These are phyloP conservation scores for Parathielavia appendiculata DNA, from an alignment of 495 filamentous ascomycete species.

Conservation along the genomic window DNA sequence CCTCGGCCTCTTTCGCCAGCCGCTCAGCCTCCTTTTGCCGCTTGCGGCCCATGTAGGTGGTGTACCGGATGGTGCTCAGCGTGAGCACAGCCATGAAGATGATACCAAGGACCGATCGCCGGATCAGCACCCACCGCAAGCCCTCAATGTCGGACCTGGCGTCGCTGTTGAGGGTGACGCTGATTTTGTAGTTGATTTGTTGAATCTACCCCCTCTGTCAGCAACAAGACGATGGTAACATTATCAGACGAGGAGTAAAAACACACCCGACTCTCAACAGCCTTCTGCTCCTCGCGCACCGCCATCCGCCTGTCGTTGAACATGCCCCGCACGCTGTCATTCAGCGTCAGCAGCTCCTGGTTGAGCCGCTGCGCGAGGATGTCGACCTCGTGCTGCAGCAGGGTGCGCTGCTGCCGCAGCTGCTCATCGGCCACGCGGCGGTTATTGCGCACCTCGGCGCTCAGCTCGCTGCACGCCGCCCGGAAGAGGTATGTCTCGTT, in stretches of 20 bases:
- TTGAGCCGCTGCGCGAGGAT: slow-evolving; percentile 75
- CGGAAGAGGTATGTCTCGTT: slow-evolving; percentile 92
- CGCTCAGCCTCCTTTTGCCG: slow-evolving; percentile 37
- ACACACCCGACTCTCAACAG: slow-evolving; percentile 65
- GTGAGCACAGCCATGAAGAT: slow-evolving; percentile 50
- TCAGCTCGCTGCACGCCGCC: slow-evolving; percentile 88
- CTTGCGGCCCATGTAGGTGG: slow-evolving; percentile 42
- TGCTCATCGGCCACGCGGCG: slow-evolving; percentile 59
- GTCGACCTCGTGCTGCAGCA: slow-evolving; percentile 90
- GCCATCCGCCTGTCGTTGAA: slow-evolving; percentile 96
- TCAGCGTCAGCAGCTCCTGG: slow-evolving; percentile 71
- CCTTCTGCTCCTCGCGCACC: slow-evolving; percentile 76
- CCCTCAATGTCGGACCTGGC: slow-evolving; percentile 86
- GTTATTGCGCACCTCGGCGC: slow-evolving; percentile 66
- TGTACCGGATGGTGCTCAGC: slow-evolving; percentile 46
- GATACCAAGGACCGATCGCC: slow-evolving; percentile 79
- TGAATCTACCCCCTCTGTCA: slow-evolving; percentile 55
- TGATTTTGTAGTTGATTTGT: slow-evolving; percentile 91
- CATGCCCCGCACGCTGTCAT: slow-evolving; percentile 89
- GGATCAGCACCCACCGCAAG: slow-evolving; percentile 82
- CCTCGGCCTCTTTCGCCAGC: slow-evolving; percentile 30
- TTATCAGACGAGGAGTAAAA: too few relatives aligned
- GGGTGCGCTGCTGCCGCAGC: slow-evolving; percentile 70
- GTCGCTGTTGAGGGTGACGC: slow-evolving; percentile 77
- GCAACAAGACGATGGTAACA: too few relatives aligned